Conservation (phyloP, 148 eudicot genomes). For the Euryodendron excelsum region DNA sequence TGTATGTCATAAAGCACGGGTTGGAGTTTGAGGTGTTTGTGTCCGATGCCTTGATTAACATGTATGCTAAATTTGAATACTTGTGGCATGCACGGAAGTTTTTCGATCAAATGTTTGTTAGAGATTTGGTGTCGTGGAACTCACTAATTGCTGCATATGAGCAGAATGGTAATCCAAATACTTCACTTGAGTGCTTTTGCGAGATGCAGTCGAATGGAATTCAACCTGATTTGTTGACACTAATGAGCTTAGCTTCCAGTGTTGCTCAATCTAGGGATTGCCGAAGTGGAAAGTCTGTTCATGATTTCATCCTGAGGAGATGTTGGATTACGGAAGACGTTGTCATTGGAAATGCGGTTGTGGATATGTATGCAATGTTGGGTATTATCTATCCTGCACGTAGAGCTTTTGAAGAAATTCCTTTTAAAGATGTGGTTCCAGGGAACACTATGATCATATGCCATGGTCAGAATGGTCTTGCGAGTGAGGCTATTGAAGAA, state of each 20-base stretch:
- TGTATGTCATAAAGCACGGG: constrained; percentile 1
- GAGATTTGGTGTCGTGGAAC: not conserved
- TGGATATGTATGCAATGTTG: constrained; percentile 76
- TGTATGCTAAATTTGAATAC: not conserved
- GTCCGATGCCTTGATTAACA: not conserved
- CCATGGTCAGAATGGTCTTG: constrained; percentile 67
- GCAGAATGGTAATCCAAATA: not conserved
- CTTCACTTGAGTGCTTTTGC: not conserved
- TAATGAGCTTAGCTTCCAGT: constrained; percentile 60
- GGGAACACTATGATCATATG: constrained; percentile 77
- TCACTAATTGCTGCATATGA: not conserved
- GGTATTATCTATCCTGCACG: constrained; percentile 46
- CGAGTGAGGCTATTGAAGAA: constrained; percentile 59
- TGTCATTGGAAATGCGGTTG: constrained; percentile 52
- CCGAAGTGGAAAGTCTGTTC: constrained; percentile 44
- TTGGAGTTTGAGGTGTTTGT: not conserved
- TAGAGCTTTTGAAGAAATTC: constrained; percentile 42
- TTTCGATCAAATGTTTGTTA: not conserved
- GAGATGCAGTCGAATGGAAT: too few relatives aligned
- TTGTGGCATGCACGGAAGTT: not conserved
- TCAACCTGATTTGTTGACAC: constrained; percentile 24
- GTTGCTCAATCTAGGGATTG: constrained; percentile 47
- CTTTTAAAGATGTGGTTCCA: constrained; percentile 34
- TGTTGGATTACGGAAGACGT: constrained; percentile 42
- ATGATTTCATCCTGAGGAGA: constrained; percentile 54